These are phyloP conservation scores for Rhododendron molle DNA, from an alignment of 148 eudicot species.

Conservation along the genomic window DNA sequence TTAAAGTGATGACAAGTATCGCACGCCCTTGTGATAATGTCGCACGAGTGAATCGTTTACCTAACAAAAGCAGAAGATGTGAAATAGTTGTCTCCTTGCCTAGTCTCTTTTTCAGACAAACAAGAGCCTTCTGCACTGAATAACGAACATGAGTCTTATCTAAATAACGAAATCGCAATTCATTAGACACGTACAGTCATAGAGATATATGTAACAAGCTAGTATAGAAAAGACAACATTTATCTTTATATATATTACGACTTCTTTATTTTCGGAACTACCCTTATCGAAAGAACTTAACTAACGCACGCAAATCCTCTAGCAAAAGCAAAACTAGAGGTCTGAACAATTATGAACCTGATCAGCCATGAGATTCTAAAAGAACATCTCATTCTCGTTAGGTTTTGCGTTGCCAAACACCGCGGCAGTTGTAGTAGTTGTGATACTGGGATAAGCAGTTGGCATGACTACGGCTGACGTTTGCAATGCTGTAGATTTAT, in stretches of 20 bases:
- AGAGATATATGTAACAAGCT: no score
- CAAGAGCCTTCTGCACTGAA: no score
- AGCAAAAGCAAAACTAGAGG: background rate
- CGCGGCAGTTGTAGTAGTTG: background rate
- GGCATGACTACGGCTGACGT: slow-evolving; percentile 20
- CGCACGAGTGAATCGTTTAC: no score
- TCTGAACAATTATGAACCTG: background rate
- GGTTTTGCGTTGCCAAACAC: background rate
- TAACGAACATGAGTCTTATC: background rate
- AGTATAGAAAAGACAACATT: background rate
- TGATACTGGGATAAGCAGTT: slow-evolving; percentile 1
- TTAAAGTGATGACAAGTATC: no score
- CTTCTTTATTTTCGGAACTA: background rate
- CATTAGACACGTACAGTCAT: background rate
- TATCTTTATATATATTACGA: background rate
- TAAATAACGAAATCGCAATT: background rate
- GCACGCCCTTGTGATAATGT: no score
- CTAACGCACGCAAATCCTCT: no score
- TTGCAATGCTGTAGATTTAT: background rate
- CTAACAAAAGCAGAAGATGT: background rate
- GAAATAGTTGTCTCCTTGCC: background rate
- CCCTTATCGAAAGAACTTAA: background rate
- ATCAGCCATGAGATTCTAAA: background rate
- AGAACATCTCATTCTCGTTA: background rate
- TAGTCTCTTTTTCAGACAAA: no score